Base-by-base conservation (phyloP, 768 basidiomycete genomes). In the Serpula lacrymans region DNA sequence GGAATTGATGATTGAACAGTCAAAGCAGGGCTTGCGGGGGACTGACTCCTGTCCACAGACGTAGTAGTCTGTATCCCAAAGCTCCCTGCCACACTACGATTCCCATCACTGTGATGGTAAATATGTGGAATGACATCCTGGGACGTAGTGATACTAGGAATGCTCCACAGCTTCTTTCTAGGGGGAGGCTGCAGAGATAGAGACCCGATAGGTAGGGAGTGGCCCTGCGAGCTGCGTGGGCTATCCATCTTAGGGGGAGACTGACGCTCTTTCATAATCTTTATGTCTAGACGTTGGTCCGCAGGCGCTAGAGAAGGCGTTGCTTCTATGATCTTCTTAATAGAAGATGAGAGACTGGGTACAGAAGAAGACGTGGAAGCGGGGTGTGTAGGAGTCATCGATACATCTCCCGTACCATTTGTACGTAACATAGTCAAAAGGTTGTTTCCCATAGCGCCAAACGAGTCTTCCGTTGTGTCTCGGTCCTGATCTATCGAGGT, bases 361-460 rank as follows among this genome's bases (percentile, higher is more conserved):
- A 22, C 41, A 11, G 41, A 36, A 8, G 41, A 42, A 67, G 55
- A 7, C 60, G 57, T 34, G 67, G 43, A 31, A 68, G 62, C 12
- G 57, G 64, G 45, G 55, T 38, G 49, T 24, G 52, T 56, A 25
- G 53, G 60, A 7, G 54, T 54, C 25, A 43, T 46, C 16, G 40
- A 33, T 26, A 50, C 48, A 26, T 61, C 61, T 13, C 43, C 36
- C 16, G 66, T 56, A 30, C 70, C 63, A 46, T 60, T 69, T 17
- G 68, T 62, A 27, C 74, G 65, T 34, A 76, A 57, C 68, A 74
- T 75, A 45, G 65, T 68, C 29, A 82, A 59, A 25, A 84, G 62
- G 49, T 70, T 79, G 27, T 61, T 75, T 7, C 80, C 78, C 48
- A 67, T 76, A 26, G 69, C 70, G 18, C 69, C 66, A 43, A 83